A percentile compares a stretch with the other conserved stretches of the same genome.
These are phyloP conservation scores for Dryas alaskensis DNA, from an alignment of 306 rosid genomes.

Conservation along the genomic window DNA sequence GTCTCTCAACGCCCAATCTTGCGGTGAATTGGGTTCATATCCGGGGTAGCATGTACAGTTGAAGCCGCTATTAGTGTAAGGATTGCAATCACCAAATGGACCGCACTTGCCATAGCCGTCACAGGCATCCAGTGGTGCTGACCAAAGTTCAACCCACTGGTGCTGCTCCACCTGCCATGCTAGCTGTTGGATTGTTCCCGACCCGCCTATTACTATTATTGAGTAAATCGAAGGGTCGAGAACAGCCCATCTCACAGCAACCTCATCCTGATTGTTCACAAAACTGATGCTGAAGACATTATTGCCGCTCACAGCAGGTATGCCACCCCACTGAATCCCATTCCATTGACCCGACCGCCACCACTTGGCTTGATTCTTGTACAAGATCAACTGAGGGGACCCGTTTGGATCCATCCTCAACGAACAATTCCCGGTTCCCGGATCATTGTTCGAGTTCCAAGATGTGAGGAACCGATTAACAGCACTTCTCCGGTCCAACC, in stretches of 20 bases:
- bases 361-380: slow-evolving; percentile 16
- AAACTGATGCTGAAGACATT: slow-evolving; percentile 22
- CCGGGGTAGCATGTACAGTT: slow-evolving; percentile 62
- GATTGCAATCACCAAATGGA: slow-evolving; percentile 42
- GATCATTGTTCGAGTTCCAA: slow-evolving; percentile 47
- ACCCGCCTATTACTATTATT: slow-evolving; percentile 21
- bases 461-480: slow-evolving; percentile 21
- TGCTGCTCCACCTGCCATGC: slow-evolving; percentile 39
- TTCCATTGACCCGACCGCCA: slow-evolving; percentile 44
- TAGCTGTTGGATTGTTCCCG: slow-evolving; percentile 25
- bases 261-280: slow-evolving; percentile 16
- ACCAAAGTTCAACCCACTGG: slow-evolving; percentile 44
- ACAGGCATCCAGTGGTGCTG: slow-evolving; percentile 42
- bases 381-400: slow-evolving; percentile 39
- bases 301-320: slow-evolving; percentile 16
- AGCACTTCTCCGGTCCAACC: slow-evolving; percentile 13
- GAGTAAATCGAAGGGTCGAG: slow-evolving; percentile 20
- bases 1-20: slow-evolving; percentile 48
- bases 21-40: slow-evolving; percentile 43
- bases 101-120: slow-evolving; percentile 56
- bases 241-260: slow-evolving; percentile 11
- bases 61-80: slow-evolving; percentile 28
- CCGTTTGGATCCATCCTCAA: slow-evolving; percentile 30
- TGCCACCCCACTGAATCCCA: slow-evolving; percentile 41
- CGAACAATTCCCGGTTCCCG: slow-evolving; percentile 36